Conservation (phyloP, 495 filamentous ascomycete genomes). For the Penicillium egyptiacum region DNA sequence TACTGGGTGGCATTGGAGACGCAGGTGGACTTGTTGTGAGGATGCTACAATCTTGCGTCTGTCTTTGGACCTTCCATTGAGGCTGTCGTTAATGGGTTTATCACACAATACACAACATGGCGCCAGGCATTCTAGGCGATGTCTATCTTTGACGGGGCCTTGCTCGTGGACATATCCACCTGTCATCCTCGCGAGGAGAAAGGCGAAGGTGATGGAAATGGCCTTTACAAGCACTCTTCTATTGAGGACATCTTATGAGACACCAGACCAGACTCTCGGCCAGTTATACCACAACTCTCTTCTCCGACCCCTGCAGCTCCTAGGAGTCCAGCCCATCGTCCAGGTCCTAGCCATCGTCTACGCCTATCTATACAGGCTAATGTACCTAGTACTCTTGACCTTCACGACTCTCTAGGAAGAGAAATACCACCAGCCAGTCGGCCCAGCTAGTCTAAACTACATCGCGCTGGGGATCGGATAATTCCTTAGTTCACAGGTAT, state of each 20-base stretch:
- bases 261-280: background rate
- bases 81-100: conserved; percentile 55
- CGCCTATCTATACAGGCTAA: conserved; percentile 60
- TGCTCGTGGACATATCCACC: conserved; percentile 60
- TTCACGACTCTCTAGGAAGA: conserved; percentile 44
- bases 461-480: conserved; percentile 60
- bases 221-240: background rate
- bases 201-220: background rate
- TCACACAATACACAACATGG: conserved; percentile 51
- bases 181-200: conserved; percentile 41
- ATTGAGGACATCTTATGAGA: conserved; percentile 4
- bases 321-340: conserved; percentile 52
- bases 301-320: conserved; percentile 44
- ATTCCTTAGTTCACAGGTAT: conserved; percentile 56
- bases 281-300: conserved; percentile 9
- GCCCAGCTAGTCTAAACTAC: conserved; percentile 59
- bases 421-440: conserved; percentile 51
- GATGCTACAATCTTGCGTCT: conserved; percentile 48
- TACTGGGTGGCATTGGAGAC: conserved; percentile 1
- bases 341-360: conserved; percentile 52
- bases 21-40: conserved; percentile 25
- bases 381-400: conserved; percentile 60
- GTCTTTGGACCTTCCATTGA: conserved; percentile 56
- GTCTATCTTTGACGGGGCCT: conserved; percentile 52
- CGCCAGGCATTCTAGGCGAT: conserved; percentile 42